phyloP scores from a whole-genome alignment of 2,329 filamentous ascomycete genomes.

The Colletotrichum kahawae region DNA sequence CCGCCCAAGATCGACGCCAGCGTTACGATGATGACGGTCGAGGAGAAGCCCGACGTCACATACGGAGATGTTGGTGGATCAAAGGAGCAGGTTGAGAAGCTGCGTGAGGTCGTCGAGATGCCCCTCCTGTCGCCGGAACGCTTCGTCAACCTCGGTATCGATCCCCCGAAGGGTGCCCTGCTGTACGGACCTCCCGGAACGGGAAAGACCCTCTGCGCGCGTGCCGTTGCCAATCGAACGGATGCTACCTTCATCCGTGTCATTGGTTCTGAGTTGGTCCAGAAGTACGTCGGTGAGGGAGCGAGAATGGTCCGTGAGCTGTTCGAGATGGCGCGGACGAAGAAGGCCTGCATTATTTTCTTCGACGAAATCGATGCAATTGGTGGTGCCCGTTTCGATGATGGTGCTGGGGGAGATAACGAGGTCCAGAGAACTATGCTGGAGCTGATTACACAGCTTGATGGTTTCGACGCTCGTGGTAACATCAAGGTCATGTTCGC shows the following conservation, averaged over 20 bases:
- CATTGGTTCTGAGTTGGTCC: slow-evolving; percentile 95
- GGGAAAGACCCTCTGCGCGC: slow-evolving; percentile 97
- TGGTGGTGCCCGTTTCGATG: slow-evolving; percentile 93
- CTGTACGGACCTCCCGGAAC: slow-evolving; percentile 97
- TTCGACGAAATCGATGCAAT: slow-evolving; percentile 98
- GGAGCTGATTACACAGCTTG: slow-evolving; percentile 95
- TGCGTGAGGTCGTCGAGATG: slow-evolving; percentile 98
- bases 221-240: slow-evolving; percentile 96
- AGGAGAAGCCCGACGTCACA: slow-evolving; percentile 99
- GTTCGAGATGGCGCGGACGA: slow-evolving; percentile 99
- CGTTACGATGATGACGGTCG: slow-evolving; percentile 99
- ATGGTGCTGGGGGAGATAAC: slow-evolving; percentile 95
- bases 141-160: slow-evolving; percentile 98
- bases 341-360: slow-evolving; percentile 99
- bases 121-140: slow-evolving; percentile 93
- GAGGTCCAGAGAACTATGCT: slow-evolving; percentile 98
- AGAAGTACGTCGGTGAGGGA: slow-evolving; percentile 98
- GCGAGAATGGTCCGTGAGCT: slow-evolving; percentile 98
- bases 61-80: slow-evolving; percentile 98
- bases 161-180: slow-evolving; percentile 95
- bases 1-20: slow-evolving; percentile 99
- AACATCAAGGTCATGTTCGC: slow-evolving; percentile 99
- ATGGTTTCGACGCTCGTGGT: slow-evolving; percentile 93
- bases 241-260: slow-evolving; percentile 99
- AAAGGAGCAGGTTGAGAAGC: slow-evolving; percentile 99